Evolutionary conservation across 768 basidiomycete species (phyloP), one percentile per base, ranked within the genome.

Genomic region (Trametes gibbosa): DNA sequence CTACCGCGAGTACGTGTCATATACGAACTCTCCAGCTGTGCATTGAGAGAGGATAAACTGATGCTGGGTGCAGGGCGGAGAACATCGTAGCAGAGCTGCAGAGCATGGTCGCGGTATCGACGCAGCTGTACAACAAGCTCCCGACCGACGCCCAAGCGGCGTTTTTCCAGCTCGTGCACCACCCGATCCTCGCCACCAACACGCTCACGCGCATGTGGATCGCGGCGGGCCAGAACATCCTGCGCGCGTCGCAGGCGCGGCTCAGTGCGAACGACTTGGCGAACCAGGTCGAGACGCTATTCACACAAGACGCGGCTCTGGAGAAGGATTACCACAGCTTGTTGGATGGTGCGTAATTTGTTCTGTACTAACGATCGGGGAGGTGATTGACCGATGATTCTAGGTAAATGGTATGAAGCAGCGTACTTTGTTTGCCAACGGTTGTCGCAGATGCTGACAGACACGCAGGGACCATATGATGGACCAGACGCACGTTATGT

Each of bases 81-180:
- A 78, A 65, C 39, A 75, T 87, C 6, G 68, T 83, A 39, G 73
- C 72, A 14, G 76, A 73, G 17, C 87, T 85, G 84, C 71, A 79
- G 8, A 72, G 66, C 6, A 73, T 86, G 29, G 75, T 76, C 49
- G 69, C 74, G 5, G 73, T 79, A 7, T 84, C 87, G 0, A 82
- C 81, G 1, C 69, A 74, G 5, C 74, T 89, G 8, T 86, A 84
- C 69, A 76, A 84, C 65, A 72, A 71, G 17, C 73, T 89, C 4
- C 69, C 81, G 0, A 59, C 72, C n/a, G 74, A 64, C 3, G 76
- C 72, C 58, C 73, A 86, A 65, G 75, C 84, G 1, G 81, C 87
- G 0, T 90, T 83, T 75, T 89, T 83, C 80, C 79, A 91, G 68
- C 77, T 86, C 23, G 80, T 91, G 2, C 84, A 86, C 35, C 84